Conservation (phyloP, 345 rosid species). For the Acer negundo region DNA sequence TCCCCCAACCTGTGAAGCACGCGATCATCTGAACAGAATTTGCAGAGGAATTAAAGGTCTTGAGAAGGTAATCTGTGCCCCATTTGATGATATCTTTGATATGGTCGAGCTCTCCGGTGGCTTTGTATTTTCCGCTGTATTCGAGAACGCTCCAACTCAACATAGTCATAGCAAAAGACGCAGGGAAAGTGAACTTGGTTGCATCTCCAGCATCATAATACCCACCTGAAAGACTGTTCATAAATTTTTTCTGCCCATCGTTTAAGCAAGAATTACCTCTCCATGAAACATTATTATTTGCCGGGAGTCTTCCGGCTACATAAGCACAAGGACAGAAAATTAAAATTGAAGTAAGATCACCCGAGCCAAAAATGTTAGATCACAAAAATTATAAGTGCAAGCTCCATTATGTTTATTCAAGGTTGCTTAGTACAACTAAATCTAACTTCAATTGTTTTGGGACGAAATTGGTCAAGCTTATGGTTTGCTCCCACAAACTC, state of each 20-base stretch:
- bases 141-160: conserved; percentile 98
- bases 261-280: conserved; percentile 81
- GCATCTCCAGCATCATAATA: conserved; percentile 96
- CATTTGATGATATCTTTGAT: conserved; percentile 87
- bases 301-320: conserved; percentile 86
- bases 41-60: conserved; percentile 79
- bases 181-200: conserved; percentile 85
- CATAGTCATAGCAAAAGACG: conserved; percentile 92
- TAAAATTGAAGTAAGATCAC: too few species aligned
- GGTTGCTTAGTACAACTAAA: neutral
- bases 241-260: conserved; percentile 62
- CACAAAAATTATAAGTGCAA: too few species aligned
- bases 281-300: conserved; percentile 92
- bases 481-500: too few species aligned
- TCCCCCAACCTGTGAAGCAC: conserved; percentile 16
- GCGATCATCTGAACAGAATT: conserved; percentile 50
- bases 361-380: neutral
- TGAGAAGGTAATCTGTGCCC: conserved; percentile 92
- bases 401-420: too few species aligned
- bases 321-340: neutral
- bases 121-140: conserved; percentile 88
- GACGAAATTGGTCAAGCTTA: too few species aligned
- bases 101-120: conserved; percentile 88
- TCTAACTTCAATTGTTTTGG: too few species aligned
- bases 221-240: conserved; percentile 81